Evolutionary conservation across 257 asterid species (phyloP).

Genomic region (Fraxinus quadrangulata): DNA sequence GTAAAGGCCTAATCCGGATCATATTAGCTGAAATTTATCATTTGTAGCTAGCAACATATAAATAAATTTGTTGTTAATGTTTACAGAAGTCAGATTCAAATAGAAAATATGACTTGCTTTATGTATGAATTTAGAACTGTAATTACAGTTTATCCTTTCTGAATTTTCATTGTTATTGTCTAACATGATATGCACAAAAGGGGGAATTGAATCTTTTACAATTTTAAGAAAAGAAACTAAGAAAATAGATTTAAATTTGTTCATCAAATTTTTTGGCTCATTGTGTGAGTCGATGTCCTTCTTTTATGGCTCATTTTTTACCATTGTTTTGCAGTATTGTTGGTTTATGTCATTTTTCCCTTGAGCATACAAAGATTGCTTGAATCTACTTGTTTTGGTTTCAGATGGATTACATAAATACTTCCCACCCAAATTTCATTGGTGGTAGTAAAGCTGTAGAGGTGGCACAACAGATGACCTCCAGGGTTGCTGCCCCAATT

Average conservation of each 20-base stretch:
- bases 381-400: neutral
- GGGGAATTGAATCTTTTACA: too few species aligned
- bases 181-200: neutral
- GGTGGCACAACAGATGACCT: constrained; percentile 51
- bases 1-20: neutral
- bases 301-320: neutral
- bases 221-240: too few species aligned
- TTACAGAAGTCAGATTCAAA: neutral
- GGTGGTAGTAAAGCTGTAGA: constrained; percentile 70
- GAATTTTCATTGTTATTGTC: too few species aligned
- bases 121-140: neutral
- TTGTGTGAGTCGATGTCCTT: neutral
- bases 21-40: neutral
- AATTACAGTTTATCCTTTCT: neutral
- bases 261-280: neutral
- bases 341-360: neutral
- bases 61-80: neutral
- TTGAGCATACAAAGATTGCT: neutral
- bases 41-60: neutral
- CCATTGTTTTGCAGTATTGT: neutral
- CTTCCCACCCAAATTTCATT: constrained; percentile 68
- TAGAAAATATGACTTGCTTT: neutral
- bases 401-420: constrained; percentile 67
- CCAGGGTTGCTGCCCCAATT: constrained; percentile 36
- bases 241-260: too few species aligned